Base-by-base conservation (phyloP, 1,139 yeast genomes). In the Starmera stellimalicola region DNA sequence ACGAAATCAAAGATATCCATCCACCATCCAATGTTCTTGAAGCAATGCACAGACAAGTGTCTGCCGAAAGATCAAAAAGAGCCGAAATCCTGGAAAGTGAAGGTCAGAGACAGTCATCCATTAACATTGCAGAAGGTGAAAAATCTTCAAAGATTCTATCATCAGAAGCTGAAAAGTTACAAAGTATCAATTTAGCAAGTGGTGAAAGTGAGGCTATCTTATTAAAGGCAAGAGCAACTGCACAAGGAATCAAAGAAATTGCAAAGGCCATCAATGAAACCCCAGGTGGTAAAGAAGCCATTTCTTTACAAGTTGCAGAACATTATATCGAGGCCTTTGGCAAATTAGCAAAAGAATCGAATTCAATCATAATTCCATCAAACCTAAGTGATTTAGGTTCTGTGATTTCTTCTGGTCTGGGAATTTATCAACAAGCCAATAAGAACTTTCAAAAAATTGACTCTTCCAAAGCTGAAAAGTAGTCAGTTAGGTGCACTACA, bases 1-100 rank as follows among this genome's bases (percentile, higher is more conserved):
- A 84, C 54, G 95, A 84, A 56, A 83, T 84, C 57, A 70, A 88
- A 50, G 95, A 84, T 52, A 83, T 84, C 38, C 88, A 83, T 50
- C 95, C 94, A 5, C 95, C 95, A 1, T 69, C 70, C 29, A 80
- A 81, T 47, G 94, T 83, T n/a, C 69, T 82, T 48, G 91, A 80
- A 48, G 93, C 94, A 27, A 83, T 83, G 94, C 94, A 83, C 57
- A 72, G 91, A 52, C 94, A 82, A 58, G 94, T 84, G 9, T 71
- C 81, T 37, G 93, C 94, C 20, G 94, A 84, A 55, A 66, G 94
- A 47, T 76, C 88, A 32, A 83, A 83, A 56, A 66, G 94, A 42
- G 94, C 94, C 3, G 91, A 82, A 54, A 84, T 83, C 44, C 68
- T 83, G 54, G 94, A 83, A 51, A 76, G 87, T 33, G 94, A 83